Evolutionary conservation across 352 stramenopile genomes (phyloP).

Genomic region (Phytophthora capsici): DNA sequence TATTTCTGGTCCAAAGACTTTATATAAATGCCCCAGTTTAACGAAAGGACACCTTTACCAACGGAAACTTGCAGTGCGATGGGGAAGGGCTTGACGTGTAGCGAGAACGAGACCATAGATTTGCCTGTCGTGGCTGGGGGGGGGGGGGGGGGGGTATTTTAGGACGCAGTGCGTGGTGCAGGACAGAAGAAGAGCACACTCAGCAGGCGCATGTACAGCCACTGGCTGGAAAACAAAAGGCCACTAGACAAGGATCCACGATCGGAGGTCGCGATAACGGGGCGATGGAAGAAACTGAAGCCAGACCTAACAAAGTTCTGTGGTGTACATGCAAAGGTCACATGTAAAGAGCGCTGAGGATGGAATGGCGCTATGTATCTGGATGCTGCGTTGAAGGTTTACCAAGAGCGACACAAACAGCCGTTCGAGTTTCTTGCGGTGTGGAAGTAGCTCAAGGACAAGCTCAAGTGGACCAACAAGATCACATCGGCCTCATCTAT

Average conservation of each 20-base stretch:
- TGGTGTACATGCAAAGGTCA: slow-evolving; percentile 5
- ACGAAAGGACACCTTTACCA: slow-evolving; percentile 3
- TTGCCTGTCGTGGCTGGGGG: slow-evolving; percentile 2
- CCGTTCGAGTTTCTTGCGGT: slow-evolving; percentile 14
- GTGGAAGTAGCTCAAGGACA: slow-evolving; percentile 21
- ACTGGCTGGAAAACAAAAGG: slow-evolving; percentile 8
- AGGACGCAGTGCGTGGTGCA: not conserved
- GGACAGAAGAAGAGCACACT: slow-evolving; percentile 14
- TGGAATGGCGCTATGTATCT: slow-evolving; percentile 22
- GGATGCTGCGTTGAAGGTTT: not conserved
- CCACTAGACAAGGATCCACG: not conserved
- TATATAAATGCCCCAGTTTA: slow-evolving; percentile 8
- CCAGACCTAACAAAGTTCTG: slow-evolving; percentile 9
- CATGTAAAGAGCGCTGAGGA: slow-evolving; percentile 7
- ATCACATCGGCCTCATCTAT: too few relatives aligned
- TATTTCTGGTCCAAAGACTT: not conserved
- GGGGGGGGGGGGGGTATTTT: too few relatives aligned
- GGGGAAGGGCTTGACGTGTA: slow-evolving; percentile 3
- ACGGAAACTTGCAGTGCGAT: not conserved
- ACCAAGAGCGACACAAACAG: slow-evolving; percentile 9
- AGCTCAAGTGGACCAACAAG: slow-evolving; percentile 3
- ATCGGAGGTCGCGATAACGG: not conserved
- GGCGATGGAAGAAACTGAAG: slow-evolving; percentile 12
- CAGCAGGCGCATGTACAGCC: not conserved
- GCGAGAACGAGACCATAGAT: slow-evolving; percentile 13